phyloP scores from a whole-genome alignment of 208 protist species.

The Crithidia expoeki region DNA sequence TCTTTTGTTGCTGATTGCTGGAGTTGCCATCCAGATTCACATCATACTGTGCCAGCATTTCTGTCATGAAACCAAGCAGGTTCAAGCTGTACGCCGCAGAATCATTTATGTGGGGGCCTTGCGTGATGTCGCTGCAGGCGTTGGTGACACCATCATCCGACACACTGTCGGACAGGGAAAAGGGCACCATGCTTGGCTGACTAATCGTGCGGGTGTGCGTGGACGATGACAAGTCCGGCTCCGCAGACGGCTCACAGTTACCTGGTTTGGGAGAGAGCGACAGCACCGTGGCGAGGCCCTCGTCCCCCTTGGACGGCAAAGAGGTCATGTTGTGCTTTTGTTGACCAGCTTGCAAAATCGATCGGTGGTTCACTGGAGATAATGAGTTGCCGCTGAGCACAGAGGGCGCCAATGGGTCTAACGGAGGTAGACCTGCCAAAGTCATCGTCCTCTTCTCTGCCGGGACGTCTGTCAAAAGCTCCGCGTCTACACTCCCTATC shows the following conservation, averaged over 20 bases:
- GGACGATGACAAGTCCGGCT: not conserved
- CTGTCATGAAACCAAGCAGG: constrained; percentile 80
- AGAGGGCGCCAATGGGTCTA: not conserved
- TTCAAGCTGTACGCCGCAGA: constrained; percentile 37
- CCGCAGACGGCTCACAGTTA: not conserved
- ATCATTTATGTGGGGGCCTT: not conserved
- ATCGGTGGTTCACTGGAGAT: too few relatives aligned
- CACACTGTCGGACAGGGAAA: constrained; percentile 32
- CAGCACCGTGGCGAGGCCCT: not conserved
- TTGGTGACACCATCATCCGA: not conserved
- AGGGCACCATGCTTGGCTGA: constrained; percentile 58
- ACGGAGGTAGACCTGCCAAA: not conserved
- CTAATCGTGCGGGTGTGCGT: constrained; percentile 6
- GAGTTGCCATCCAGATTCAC: constrained; percentile 11
- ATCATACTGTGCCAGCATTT: constrained; percentile 37
- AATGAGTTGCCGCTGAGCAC: not conserved
- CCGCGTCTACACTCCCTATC: constrained; percentile 54
- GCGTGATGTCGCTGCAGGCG: not conserved
- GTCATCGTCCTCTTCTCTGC: not conserved
- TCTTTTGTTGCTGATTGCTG: not conserved
- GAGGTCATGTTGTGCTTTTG: not conserved
- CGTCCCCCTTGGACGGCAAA: not conserved
- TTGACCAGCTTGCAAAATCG: not conserved
- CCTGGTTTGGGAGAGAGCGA: not conserved
- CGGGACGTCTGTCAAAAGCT: constrained; percentile 34